A percentile compares a stretch with the other conserved stretches of the same genome.
Conservation (phyloP, 768 basidiomycete species). For the Calocybe cyanea region DNA sequence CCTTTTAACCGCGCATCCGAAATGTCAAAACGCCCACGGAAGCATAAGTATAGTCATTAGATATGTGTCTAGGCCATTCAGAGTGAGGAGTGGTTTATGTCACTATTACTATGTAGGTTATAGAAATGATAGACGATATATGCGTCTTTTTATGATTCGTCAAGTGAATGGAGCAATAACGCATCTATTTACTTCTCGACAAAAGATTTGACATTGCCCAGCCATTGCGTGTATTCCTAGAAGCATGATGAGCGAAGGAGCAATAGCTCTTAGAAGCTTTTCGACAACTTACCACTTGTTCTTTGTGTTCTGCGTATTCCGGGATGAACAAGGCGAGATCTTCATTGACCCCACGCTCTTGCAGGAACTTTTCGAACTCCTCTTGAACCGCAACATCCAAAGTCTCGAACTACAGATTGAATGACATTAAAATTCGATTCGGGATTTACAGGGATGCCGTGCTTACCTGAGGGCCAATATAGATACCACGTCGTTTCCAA, state of each 20-base stretch:
- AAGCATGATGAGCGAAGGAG: conserved; percentile 11
- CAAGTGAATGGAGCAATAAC: background rate
- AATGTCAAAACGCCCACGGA: too few relatives aligned
- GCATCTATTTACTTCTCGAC: conserved; percentile 49
- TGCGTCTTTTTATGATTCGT: conserved; percentile 6
- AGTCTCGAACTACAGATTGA: conserved; percentile 67
- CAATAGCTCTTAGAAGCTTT: conserved; percentile 1
- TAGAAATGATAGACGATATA: too few relatives aligned
- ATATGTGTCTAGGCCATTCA: background rate
- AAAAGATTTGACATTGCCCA: conserved; percentile 78
- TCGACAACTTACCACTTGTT: conserved; percentile 72
- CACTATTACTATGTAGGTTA: too few relatives aligned
- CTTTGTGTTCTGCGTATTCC: conserved; percentile 85
- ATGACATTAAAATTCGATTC: background rate
- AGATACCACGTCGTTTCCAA: conserved; percentile 88
- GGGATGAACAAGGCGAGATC: conserved; percentile 81
- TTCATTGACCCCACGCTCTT: conserved; percentile 88
- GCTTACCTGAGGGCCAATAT: conserved; percentile 84
- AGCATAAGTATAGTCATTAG: conserved; percentile 1
- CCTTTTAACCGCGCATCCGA: too few relatives aligned
- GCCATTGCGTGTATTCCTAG: conserved; percentile 91
- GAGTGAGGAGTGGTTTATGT: conserved; percentile 8
- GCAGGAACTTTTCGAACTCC: conserved; percentile 85
- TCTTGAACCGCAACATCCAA: conserved; percentile 86
- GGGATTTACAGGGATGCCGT: too few relatives aligned